phyloP scores from a whole-genome alignment of 2,329 filamentous ascomycete genomes.

The Claviceps maximensis region DNA sequence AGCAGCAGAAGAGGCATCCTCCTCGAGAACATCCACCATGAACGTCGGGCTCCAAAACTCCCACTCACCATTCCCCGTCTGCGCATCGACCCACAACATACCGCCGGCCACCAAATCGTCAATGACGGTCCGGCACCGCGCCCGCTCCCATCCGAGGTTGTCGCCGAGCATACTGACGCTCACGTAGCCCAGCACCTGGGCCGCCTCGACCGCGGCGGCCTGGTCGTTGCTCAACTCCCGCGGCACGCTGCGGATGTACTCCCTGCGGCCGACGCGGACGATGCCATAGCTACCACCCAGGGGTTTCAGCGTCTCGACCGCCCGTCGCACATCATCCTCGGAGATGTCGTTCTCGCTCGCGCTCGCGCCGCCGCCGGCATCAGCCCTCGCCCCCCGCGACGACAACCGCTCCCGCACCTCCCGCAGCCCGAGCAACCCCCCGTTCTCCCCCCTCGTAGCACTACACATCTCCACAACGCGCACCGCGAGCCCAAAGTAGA shows the following conservation, averaged over 20 bases:
- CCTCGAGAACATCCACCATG: conserved; percentile 35
- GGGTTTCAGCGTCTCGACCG: conserved; percentile 75
- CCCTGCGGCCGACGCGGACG: conserved; percentile 67
- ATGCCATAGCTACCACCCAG: conserved; percentile 81
- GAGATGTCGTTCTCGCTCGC: too few relatives aligned
- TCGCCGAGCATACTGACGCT: conserved; percentile 77
- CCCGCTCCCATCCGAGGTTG: conserved; percentile 75
- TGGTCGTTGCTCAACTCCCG: conserved; percentile 94
- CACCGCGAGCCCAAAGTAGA: conserved; percentile 97
- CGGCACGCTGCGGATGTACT: conserved; percentile 84
- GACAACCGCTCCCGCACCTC: conserved; percentile 67
- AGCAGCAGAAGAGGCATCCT: not conserved
- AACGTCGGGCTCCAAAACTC: conserved; percentile 89
- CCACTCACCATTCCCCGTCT: conserved; percentile 55
- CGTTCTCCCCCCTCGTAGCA: conserved; percentile 77
- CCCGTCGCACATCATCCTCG: conserved; percentile 85
- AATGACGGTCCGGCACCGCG: conserved; percentile 75
- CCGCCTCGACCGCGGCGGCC: conserved; percentile 79
- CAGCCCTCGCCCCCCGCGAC: conserved; percentile 55
- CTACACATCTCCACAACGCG: conserved; percentile 87
- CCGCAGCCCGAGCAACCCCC: conserved; percentile 72
- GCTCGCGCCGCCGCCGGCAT: conserved; percentile 42
- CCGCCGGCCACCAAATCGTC: conserved; percentile 82
- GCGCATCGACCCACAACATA: conserved; percentile 86
- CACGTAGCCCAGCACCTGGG: conserved; percentile 80